Percentiles rank a stretch among this genome's conserved stretches.
Evolutionary conservation across 768 basidiomycete species (phyloP).

Genomic region (Rhodotorula sphaerocarpa): DNA sequence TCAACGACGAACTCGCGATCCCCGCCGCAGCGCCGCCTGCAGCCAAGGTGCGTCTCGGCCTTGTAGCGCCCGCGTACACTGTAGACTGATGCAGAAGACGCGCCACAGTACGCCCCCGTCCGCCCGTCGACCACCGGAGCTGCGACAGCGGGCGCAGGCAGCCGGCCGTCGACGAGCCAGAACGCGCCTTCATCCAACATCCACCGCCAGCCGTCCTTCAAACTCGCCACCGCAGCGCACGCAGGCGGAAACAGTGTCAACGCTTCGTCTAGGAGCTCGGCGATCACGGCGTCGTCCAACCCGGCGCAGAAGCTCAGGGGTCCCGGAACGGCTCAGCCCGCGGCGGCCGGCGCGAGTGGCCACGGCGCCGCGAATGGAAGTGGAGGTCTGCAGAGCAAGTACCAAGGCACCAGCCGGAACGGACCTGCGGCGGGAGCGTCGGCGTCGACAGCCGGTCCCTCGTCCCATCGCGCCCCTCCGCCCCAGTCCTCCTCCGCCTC

Average conservation of each 20-base stretch:
- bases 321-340: not conserved
- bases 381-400: slow-evolving; percentile 23
- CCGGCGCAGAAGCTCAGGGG: not conserved
- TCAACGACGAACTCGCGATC: slow-evolving; percentile 10
- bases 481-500: not conserved
- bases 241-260: not conserved
- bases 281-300: no score
- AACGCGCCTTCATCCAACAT: slow-evolving; percentile 35
- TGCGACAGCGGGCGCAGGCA: not conserved
- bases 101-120: slow-evolving; percentile 23
- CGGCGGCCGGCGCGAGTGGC: not conserved
- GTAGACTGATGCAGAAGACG: no score
- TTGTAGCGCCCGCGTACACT: not conserved
- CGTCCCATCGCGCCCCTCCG: not conserved
- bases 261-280: no score
- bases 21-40: not conserved
- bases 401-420: not conserved
- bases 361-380: no score
- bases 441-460: not conserved
- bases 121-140: slow-evolving; percentile 4
- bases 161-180: not conserved
- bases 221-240: not conserved
- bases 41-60: no score
- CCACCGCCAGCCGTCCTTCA: slow-evolving; percentile 19
- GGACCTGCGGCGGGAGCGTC: not conserved